Evolutionary conservation across 2,329 filamentous ascomycete species (phyloP).

Genomic region (Lasiodiplodia sp.): DNA sequence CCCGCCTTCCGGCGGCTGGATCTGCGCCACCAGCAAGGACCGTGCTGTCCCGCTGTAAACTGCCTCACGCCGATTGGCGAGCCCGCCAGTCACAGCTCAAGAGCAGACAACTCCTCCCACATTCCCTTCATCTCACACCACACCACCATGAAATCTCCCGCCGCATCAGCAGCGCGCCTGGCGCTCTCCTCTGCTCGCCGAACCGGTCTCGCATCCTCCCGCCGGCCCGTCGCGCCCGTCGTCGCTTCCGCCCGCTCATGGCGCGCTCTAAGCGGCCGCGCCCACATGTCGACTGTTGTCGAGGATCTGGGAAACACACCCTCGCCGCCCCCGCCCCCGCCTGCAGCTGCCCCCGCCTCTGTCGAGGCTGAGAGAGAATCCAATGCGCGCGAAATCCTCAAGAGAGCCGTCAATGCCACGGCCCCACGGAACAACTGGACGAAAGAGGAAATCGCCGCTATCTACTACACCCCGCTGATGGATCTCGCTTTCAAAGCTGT

Average conservation of each 20-base stretch:
- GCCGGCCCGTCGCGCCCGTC: conserved; percentile 9
- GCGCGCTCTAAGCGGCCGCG: conserved; percentile 20
- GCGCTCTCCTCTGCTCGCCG: neutral
- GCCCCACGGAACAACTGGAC: conserved; percentile 78
- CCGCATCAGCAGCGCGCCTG: conserved; percentile 11
- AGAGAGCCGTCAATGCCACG: conserved; percentile 65
- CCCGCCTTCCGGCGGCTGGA: conserved; percentile 5
- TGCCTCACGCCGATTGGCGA: conserved; percentile 11
- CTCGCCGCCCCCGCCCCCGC: conserved; percentile 21
- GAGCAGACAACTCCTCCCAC: neutral
- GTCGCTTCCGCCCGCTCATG: neutral
- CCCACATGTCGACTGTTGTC: conserved; percentile 28
- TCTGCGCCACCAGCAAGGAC: neutral
- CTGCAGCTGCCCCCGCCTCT: neutral
- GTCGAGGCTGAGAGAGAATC: conserved; percentile 21
- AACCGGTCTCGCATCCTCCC: conserved; percentile 1
- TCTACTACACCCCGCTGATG: conserved; percentile 83
- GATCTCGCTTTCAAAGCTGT: conserved; percentile 79
- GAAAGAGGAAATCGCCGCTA: conserved; percentile 77
- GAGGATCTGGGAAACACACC: conserved; percentile 20
- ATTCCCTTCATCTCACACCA: conserved; percentile 1
- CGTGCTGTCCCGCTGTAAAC: neutral
- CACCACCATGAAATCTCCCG: conserved; percentile 15
- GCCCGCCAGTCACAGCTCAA: neutral
- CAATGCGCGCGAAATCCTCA: conserved; percentile 40